Evolutionary conservation across 768 basidiomycete genomes (phyloP).

Genomic region (Ephemerocybe angulata): DNA sequence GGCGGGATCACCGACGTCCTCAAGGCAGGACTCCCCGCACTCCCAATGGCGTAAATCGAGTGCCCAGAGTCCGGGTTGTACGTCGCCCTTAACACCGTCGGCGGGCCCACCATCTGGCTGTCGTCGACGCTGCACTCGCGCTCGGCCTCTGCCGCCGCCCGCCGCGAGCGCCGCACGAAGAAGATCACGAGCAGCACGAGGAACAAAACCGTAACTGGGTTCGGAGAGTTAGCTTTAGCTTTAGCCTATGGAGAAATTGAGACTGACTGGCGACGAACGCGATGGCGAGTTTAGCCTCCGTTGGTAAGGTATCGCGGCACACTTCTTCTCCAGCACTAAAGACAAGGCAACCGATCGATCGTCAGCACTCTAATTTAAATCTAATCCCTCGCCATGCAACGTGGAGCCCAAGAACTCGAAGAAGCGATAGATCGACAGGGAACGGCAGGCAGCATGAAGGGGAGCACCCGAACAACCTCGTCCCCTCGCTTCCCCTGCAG

Average conservation of each 20-base stretch:
- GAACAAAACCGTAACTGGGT: constrained; percentile 1
- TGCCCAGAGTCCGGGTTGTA: constrained; percentile 9
- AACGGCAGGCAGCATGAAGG: background rate
- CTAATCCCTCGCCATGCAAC: too few relatives aligned
- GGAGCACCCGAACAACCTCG: background rate
- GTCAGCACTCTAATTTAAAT: background rate
- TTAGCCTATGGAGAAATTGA: background rate
- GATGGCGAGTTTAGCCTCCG: constrained; percentile 4
- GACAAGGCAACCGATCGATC: background rate
- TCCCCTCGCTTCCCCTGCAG: too few relatives aligned
- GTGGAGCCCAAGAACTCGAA: background rate
- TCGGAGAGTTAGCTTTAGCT: background rate
- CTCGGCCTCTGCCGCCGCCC: background rate
- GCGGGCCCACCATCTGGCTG: constrained; percentile 6
- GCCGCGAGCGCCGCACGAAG: constrained; percentile 5
- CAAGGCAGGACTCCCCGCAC: background rate
- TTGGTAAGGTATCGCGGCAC: constrained; percentile 4
- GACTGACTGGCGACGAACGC: constrained; percentile 2
- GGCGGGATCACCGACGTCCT: constrained; percentile 3
- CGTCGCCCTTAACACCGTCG: constrained; percentile 6
- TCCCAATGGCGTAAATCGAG: constrained; percentile 11
- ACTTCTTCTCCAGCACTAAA: constrained; percentile 1
- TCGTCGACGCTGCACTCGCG: constrained; percentile 4
- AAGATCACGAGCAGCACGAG: background rate
- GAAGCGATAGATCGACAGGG: background rate